Base-by-base conservation (phyloP, 257 asterid genomes). In the Primulina huaijiensis region DNA sequence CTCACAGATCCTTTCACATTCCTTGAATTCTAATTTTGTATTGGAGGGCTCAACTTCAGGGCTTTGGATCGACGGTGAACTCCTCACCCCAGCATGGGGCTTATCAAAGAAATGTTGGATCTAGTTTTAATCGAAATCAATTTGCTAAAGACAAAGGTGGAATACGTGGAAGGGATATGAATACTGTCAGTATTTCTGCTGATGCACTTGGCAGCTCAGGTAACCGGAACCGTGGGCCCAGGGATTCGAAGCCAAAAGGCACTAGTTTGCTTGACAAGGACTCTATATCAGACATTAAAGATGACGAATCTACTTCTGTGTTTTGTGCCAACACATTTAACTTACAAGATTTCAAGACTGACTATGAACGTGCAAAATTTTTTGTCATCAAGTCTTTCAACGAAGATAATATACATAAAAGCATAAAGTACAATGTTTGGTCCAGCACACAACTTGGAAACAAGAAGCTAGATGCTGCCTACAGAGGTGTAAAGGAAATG, bases 381-480 rank as follows among this genome's bases (percentile, higher is more conserved):
- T 91, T 89, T 68, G 97, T 94, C 55, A 94, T 94, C 23, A 94
- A 94, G 84, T 94, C 99, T 77, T 94, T 94, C 84, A 94, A 96
- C 33, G 99, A 94, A 77, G 99, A 94, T 77, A 94, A 94, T 75
- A 83, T 94, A 29, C 89, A 84, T 76, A 84, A 77, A 75, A 84
- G 87, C 64, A 84, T 84, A 38, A 84, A 84, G 35, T 84, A 84
- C 68, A 66, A 67, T 14, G 72, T 82, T 62, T 84, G 87, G 87
- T 78, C 89, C 43, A 84, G 87, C 79, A 84, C 89, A 3, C 80
- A 83, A 8, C 85, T 79, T 56, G 89, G 89, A 55, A 84, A 84
- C 80, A 70, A 81, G 55, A 84, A 84, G 68, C 85, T 82, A 19
- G 83, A 84, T 77, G 83, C 87, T 55, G 87, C 83, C 55, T 84